Evolutionary conservation across 108 stramenopile genomes (phyloP).

Genomic region (Licmophora abbreviata): DNA sequence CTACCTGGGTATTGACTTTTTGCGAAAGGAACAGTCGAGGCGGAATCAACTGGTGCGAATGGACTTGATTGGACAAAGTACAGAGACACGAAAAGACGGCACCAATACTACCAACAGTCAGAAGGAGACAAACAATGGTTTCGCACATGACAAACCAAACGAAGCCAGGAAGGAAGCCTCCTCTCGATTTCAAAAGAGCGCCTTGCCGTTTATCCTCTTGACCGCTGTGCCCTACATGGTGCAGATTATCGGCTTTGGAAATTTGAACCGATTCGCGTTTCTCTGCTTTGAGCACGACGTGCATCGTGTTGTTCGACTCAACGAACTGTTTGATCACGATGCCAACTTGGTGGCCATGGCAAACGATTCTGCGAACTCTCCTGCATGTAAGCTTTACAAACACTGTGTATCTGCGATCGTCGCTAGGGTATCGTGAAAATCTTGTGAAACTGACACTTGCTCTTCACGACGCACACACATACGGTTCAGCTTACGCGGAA

Average conservation of each 20-base stretch:
- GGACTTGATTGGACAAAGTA: slow-evolving; percentile 36
- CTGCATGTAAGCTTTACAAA: slow-evolving; percentile 39
- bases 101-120: slow-evolving; percentile 1
- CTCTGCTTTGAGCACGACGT: slow-evolving; percentile 64
- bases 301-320: slow-evolving; percentile 70
- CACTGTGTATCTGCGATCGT: too few species aligned
- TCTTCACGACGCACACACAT: background rate
- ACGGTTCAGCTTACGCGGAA: slow-evolving; percentile 38
- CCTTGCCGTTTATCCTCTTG: slow-evolving; percentile 71
- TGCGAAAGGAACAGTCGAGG: slow-evolving; percentile 63
- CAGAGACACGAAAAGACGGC: background rate
- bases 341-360: slow-evolving; percentile 60
- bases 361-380: slow-evolving; percentile 56
- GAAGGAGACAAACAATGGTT: background rate
- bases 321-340: slow-evolving; percentile 75
- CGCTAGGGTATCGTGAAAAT: slow-evolving; percentile 6
- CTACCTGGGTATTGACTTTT: slow-evolving; percentile 75
- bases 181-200: slow-evolving; percentile 51
- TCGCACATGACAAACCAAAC: background rate
- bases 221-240: slow-evolving; percentile 80
- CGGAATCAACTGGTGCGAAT: slow-evolving; percentile 73
- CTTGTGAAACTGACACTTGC: background rate
- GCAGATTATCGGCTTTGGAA: slow-evolving; percentile 75
- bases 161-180: slow-evolving; percentile 28
- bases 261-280: slow-evolving; percentile 73